Evolutionary conservation across 805 yeast species (phyloP), one percentile per base, ranked within the genome.

Genomic region (Nadsonia fulvescens): DNA sequence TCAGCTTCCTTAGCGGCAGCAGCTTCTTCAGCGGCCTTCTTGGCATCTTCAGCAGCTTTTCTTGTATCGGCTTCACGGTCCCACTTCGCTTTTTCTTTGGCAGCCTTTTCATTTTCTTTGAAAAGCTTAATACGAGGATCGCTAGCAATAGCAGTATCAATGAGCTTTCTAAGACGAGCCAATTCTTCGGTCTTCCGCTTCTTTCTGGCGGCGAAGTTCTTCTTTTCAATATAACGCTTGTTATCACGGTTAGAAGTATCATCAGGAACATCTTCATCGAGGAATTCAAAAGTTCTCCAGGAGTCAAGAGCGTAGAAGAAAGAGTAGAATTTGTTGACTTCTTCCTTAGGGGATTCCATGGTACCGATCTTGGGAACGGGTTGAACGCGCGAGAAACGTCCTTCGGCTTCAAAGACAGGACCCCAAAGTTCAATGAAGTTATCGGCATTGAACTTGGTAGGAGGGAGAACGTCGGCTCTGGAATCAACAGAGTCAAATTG

Each of bases 191-290:
- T 82, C 75, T 89, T 89, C 65, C 70, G 77, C 77, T 86, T 89
- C 65, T 79, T 77, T 64, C 98, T 78, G 32, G 91, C 79, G 40
- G 93, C 82, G 56, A 78, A 70, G 65, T 89, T 89, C 67, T 89
- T 89, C 65, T 86, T 81, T 62, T 89, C 98, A 42, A 83, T 74
- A 64, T 81, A 78, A 61, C 98, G 92, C 65, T 89, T 89, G 70
- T 89, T 93, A 54, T 89, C 98, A 67, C 98, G 82, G 72, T 89
- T 89, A 34, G 93, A 77, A 31, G 95, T 78, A 58, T 89, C 98
- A 61, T 89, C 98, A 42, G 98, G 98, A 46, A 83, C 94, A 50
- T 89, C 98, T 63, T 89, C 98, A 51, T 89, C 98, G 53, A 82
- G 68, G 61, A 83, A 89, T 61, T 89, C 98, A 50, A 89, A 89